Conservation (phyloP, 2,329 filamentous ascomycete genomes). For the Microcyclosporella mali region DNA sequence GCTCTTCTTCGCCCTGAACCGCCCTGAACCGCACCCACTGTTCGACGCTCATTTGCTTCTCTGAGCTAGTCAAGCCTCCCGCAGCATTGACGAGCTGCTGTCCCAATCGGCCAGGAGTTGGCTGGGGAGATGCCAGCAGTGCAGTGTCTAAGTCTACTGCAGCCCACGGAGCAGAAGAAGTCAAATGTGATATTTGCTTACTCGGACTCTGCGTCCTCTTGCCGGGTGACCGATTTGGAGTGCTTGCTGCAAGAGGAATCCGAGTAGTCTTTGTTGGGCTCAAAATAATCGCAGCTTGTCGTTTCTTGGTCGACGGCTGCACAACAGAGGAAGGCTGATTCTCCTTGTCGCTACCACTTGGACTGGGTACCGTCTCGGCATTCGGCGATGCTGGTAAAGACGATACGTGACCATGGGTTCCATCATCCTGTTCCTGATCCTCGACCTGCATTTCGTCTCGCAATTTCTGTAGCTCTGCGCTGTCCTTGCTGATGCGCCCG, state of each 20-base stretch:
- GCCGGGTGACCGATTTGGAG: slow-evolving; percentile 30
- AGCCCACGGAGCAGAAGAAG: slow-evolving; percentile 59
- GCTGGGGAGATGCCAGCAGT: slow-evolving; percentile 45
- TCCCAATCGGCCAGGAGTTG: slow-evolving; percentile 20
- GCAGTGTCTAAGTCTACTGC: slow-evolving; percentile 70
- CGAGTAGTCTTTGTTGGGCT: slow-evolving; percentile 32
- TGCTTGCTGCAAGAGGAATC: slow-evolving; percentile 39
- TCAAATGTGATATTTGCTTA: slow-evolving; percentile 45
- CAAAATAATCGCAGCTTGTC: slow-evolving; percentile 15
- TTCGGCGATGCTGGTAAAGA: slow-evolving; percentile 4
- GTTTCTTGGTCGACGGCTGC: slow-evolving; percentile 29
- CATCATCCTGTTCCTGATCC: slow-evolving; percentile 1
- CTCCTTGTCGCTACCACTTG: slow-evolving; percentile 35
- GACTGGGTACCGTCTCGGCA: slow-evolving; percentile 20
- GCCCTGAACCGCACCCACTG: slow-evolving; percentile 87
- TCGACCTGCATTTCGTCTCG: slow-evolving; percentile 18
- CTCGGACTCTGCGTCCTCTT: slow-evolving; percentile 27
- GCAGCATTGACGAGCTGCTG: slow-evolving; percentile 39
- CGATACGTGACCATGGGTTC: neutral
- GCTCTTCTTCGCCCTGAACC: slow-evolving; percentile 66
- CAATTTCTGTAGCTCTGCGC: slow-evolving; percentile 18
- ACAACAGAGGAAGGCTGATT: slow-evolving; percentile 30
- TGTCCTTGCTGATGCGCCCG: slow-evolving; percentile 19
- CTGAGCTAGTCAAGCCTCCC: slow-evolving; percentile 61
- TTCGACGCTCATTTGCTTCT: slow-evolving; percentile 87